Percentiles rank a stretch among this genome's conserved stretches.
These are phyloP conservation scores for Scenedesmus sp. DNA, from an alignment of 163 green algal species.

Conservation along the genomic window DNA sequence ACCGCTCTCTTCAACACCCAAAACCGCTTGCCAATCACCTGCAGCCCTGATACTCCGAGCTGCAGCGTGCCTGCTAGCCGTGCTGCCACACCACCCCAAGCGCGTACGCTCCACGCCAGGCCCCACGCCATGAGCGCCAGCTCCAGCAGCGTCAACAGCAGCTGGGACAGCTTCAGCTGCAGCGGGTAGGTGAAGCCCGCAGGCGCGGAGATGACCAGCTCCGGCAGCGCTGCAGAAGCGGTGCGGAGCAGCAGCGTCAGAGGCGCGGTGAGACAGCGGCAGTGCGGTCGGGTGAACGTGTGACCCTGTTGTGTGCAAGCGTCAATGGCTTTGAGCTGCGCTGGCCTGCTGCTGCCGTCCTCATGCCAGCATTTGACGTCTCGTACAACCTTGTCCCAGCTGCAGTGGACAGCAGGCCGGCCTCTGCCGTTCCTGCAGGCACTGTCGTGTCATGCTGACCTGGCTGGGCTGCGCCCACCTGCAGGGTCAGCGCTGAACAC, in stretches of 20 bases:
- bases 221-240: slow-evolving; percentile 23
- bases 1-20: neutral
- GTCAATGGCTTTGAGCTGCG: no score
- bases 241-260: no score
- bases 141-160: slow-evolving; percentile 45
- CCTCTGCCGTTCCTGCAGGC: neutral
- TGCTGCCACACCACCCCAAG: neutral
- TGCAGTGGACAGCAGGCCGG: neutral
- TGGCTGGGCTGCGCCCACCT: slow-evolving; percentile 10
- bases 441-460: neutral
- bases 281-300: no score
- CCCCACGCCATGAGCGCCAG: slow-evolving; percentile 9
- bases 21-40: neutral
- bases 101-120: neutral
- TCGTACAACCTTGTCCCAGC: no score
- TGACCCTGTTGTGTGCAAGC: no score
- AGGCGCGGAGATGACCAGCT: neutral
- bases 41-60: neutral
- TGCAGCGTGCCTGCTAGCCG: neutral
- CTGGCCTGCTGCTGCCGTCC: no score
- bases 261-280: neutral
- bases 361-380: no score
- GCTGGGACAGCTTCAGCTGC: slow-evolving; percentile 28
- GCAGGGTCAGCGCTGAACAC: slow-evolving; percentile 55
- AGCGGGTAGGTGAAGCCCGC: neutral